Evolutionary conservation across 768 basidiomycete genomes (phyloP).

Genomic region (Rhodotorula graminis): DNA sequence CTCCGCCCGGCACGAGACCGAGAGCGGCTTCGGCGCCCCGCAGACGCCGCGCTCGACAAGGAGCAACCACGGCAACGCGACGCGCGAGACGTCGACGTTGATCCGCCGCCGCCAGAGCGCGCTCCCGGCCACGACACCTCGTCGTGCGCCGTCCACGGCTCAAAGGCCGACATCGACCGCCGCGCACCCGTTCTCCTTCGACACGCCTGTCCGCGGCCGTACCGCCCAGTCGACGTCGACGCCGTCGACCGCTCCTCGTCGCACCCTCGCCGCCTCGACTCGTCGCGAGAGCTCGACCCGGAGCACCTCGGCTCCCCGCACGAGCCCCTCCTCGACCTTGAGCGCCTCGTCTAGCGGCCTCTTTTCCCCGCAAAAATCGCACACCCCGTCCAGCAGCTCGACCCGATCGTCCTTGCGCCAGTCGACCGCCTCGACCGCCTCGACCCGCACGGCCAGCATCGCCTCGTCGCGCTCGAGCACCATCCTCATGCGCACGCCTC

Average conservation of each 20-base stretch:
- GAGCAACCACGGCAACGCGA: not conserved
- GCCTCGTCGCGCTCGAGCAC: not conserved
- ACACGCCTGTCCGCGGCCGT: not conserved
- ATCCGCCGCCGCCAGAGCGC: not conserved
- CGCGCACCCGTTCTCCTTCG: constrained; percentile 22
- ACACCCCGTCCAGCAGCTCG: not conserved
- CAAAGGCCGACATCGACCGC: constrained; percentile 2
- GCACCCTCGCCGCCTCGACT: not conserved
- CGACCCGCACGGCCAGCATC: not conserved
- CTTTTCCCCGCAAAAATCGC: not conserved
- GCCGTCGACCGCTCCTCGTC: not conserved
- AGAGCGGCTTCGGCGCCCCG: not conserved
- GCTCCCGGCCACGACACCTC: not conserved
- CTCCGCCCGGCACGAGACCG: not conserved
- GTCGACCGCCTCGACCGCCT: not conserved
- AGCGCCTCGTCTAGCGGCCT: no score
- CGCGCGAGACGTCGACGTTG: constrained; percentile 4
- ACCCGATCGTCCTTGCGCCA: not conserved
- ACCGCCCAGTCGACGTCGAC: not conserved
- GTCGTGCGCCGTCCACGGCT: not conserved
- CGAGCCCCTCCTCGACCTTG: no score
- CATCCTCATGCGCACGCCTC: not conserved
- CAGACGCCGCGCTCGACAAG: constrained; percentile 40
- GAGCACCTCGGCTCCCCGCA: not conserved
- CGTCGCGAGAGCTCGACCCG: constrained; percentile 1